Conservation (phyloP, 768 basidiomycete genomes). For the Auricularia cornea region DNA sequence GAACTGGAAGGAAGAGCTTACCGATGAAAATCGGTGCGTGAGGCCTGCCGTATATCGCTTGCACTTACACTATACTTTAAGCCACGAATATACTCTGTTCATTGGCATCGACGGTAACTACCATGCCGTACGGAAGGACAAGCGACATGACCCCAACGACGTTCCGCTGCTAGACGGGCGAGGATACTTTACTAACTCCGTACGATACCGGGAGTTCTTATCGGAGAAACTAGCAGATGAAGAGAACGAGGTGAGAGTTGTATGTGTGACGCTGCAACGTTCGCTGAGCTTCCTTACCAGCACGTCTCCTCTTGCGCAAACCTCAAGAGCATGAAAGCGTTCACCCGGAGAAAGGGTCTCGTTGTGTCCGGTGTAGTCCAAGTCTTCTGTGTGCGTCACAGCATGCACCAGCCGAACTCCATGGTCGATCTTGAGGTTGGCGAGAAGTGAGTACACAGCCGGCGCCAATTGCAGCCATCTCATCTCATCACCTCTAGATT, state of each 20-base stretch:
- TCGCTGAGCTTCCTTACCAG: not conserved
- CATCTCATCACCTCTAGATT: slow-evolving; percentile 2
- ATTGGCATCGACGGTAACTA: not conserved
- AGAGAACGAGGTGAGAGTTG: no score
- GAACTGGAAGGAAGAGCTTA: not conserved
- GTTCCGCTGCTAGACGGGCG: not conserved
- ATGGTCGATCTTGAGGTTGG: not conserved
- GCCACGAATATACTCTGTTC: not conserved
- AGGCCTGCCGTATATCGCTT: no score
- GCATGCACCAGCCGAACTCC: not conserved
- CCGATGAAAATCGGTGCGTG: not conserved
- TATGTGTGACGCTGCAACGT: no score
- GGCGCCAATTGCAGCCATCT: no score
- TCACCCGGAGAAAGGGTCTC: slow-evolving; percentile 17
- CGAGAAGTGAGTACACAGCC: not conserved
- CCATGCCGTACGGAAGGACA: not conserved
- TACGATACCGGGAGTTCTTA: no score
- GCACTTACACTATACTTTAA: not conserved
- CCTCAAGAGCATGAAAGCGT: slow-evolving; percentile 17
- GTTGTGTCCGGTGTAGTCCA: slow-evolving; percentile 16
- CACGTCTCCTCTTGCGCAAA: slow-evolving; percentile 16
- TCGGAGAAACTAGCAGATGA: no score
- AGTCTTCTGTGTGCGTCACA: slow-evolving; percentile 12
- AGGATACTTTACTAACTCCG: not conserved
- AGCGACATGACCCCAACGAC: not conserved